phyloP scores from a whole-genome alignment of 148 eudicot genomes.

The Rhododendron williamsianum region DNA sequence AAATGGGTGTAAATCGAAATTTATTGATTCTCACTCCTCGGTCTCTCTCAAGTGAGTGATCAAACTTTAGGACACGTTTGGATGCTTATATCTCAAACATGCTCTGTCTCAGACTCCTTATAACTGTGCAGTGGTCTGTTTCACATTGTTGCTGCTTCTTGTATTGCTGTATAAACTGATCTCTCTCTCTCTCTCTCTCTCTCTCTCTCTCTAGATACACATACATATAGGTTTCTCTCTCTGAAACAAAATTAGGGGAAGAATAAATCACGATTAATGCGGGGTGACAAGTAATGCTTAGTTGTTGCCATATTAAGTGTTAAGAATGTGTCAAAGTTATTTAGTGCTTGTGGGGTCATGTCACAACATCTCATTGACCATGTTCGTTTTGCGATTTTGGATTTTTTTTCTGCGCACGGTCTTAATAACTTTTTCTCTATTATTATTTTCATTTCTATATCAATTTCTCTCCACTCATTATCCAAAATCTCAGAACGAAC shows the following conservation, averaged over 20 bases:
- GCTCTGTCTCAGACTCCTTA: not conserved
- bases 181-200: not conserved
- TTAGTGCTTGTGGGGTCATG: not conserved
- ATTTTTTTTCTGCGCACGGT: too few relatives aligned
- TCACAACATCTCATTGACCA: not conserved
- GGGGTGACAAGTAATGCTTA: constrained; percentile 4
- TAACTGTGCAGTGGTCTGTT: not conserved
- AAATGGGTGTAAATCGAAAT: constrained; percentile 21
- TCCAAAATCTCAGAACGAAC: too few relatives aligned
- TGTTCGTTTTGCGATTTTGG: too few relatives aligned
- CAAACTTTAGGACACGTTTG: not conserved
- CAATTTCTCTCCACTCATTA: too few relatives aligned
- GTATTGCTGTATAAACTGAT: not conserved
- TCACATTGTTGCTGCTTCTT: not conserved
- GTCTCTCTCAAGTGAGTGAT: not conserved
- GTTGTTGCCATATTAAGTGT: not conserved
- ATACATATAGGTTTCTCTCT: not conserved
- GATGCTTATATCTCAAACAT: not conserved
- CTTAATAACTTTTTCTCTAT: too few relatives aligned
- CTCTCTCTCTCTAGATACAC: not conserved
- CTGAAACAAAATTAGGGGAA: not conserved
- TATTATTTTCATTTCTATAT: too few relatives aligned
- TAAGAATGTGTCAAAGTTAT: not conserved
- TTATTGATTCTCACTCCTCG: not conserved
- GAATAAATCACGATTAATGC: constrained; percentile 13